These are phyloP conservation scores for Hsuehochloa calcarea DNA, from an alignment of 176 grass and related monocot species.

Conservation along the genomic window DNA sequence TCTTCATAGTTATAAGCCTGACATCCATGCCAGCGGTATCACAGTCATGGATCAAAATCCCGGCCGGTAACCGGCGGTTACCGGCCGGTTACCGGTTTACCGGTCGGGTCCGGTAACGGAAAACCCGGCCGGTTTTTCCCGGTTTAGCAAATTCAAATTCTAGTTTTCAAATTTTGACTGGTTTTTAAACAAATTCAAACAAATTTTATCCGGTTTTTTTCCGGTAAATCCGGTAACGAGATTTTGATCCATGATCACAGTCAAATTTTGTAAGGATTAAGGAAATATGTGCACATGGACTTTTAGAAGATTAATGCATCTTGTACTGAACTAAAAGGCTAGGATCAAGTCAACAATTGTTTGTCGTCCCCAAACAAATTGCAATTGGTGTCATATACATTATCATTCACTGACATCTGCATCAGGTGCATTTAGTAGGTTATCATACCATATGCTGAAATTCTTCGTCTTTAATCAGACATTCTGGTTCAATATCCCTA, in stretches of 20 bases:
- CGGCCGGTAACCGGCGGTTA: no score
- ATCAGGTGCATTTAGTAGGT: not conserved
- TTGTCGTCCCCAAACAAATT: not conserved
- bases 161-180: no score
- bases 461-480: not conserved
- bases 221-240: no score
- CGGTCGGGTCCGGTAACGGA: no score
- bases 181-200: no score
- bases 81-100: no score
- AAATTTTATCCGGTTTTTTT: no score
- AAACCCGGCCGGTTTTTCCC: no score
- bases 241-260: no score
- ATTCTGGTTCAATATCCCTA: constrained; percentile 15
- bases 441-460: not conserved
- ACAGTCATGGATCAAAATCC: no score
- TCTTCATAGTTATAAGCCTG: not conserved
- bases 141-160: no score
- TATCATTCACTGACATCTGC: constrained; percentile 15
- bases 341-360: constrained; percentile 4
- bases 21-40: constrained; percentile 12
- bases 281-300: not conserved
- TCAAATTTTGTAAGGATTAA: constrained; percentile 1
- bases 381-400: not conserved
- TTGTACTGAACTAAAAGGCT: not conserved
- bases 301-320: not conserved